Evolutionary conservation across 352 stramenopile species (phyloP), one percentile per base, ranked within the genome.

Genomic region (Globisporangium carolinianum): DNA sequence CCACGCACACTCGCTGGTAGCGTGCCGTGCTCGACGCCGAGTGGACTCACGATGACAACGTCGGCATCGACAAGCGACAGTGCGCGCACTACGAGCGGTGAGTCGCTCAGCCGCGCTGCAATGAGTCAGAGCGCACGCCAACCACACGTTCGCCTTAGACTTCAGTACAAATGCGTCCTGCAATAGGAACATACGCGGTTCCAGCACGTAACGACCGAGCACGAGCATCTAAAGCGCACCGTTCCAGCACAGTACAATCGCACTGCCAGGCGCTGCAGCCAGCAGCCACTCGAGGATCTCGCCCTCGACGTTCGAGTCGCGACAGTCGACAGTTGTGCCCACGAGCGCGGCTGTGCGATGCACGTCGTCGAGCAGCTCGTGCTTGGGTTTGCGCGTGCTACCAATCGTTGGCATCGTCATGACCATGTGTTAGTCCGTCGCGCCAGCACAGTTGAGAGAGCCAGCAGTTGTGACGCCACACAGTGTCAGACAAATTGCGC

Each of bases 171-270:
- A 32, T 32, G 24, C 24, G 24, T 32, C 24, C 1, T 32, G 24
- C 24, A 32, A 32, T 32, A 32, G 24, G 24, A 32, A 32, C 24
- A 32, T 3, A 32, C 24, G 24, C 24, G 24, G 2, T 32, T 32
- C 24, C 24, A 32, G 3, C 24, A 32, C 24, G 24, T 32, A 32
- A 32, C 24, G 24, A 32, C 24, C 24, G 24, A 32, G 24, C 24
- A 32, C 1, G 0, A 50, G 7, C 47, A 51, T 15, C 12, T 4
- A 38, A 11, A 38, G 5, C 58, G 36, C 59, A 79, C 71, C 67
- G 52, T 73, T 74, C 71, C 71, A 83, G 39, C 63, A 71, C 39
- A 86, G 38, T 6, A 86, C 62, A 39, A 86, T 60, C 32, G 67
- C 55, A 17, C 56, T 62, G 4, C 41, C 35, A 6, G 57, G 45